A percentile compares a stretch with the other conserved stretches of the same genome.
Evolutionary conservation across 2,329 filamentous ascomycete genomes (phyloP).

Genomic region (Fusarium liriodendri): DNA sequence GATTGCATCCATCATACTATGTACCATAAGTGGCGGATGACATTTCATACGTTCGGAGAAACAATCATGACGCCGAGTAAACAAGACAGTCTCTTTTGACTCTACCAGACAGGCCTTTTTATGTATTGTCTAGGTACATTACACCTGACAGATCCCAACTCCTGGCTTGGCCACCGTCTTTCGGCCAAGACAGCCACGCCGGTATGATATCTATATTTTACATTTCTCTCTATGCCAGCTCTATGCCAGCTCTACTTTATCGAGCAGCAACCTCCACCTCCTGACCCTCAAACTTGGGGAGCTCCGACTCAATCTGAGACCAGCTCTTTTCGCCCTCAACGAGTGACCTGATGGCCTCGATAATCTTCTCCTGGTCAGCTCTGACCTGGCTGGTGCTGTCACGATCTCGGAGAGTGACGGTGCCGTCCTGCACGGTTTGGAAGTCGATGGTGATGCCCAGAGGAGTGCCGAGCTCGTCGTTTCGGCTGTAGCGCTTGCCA

Average conservation of each 20-base stretch:
- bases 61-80: neutral
- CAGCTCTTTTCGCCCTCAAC: constrained; percentile 65
- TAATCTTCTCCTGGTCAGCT: constrained; percentile 81
- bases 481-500: constrained; percentile 93
- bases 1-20: neutral
- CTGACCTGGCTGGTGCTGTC: constrained; percentile 94
- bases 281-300: constrained; percentile 88
- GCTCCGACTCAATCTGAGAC: constrained; percentile 77
- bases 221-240: constrained; percentile 25
- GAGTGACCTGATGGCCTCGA: constrained; percentile 75
- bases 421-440: constrained; percentile 89
- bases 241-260: constrained; percentile 36
- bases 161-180: constrained; percentile 12
- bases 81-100: constrained; percentile 9
- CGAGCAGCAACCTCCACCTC: constrained; percentile 61
- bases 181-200: constrained; percentile 4
- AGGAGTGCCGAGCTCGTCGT: constrained; percentile 95
- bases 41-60: neutral
- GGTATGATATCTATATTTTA: constrained; percentile 36
- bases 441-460: constrained; percentile 96
- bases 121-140: constrained; percentile 22
- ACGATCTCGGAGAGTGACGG: constrained; percentile 88
- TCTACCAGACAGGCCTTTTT: constrained; percentile 11
- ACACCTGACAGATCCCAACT: constrained; percentile 21
- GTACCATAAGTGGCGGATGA: neutral